phyloP scores from a whole-genome alignment of 208 protist genomes.

The Leishmania gerbilli region DNA sequence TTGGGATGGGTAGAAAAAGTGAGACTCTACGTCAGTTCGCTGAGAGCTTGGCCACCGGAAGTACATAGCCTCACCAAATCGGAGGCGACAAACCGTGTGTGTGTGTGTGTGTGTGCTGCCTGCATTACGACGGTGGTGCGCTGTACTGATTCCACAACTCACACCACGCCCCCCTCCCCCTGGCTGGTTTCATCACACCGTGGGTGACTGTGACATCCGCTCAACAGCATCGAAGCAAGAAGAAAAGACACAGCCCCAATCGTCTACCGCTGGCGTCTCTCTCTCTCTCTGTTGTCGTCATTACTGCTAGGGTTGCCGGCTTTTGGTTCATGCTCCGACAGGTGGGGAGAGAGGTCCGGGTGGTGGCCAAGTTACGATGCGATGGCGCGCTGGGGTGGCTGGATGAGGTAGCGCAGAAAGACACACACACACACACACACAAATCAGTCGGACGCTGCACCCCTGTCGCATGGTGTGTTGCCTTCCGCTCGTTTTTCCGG shows the following conservation, averaged over 20 bases:
- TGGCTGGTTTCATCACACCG: not conserved
- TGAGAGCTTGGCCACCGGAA: not conserved
- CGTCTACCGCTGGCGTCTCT: not conserved
- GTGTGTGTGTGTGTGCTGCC: not conserved
- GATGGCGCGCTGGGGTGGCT: not conserved
- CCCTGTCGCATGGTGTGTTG: not conserved
- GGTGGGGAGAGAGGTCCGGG: not conserved
- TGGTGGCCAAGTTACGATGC: not conserved
- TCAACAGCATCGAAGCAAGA: not conserved
- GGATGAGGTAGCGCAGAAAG: not conserved
- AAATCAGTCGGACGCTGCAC: not conserved
- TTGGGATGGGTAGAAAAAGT: not conserved
- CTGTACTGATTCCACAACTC: not conserved
- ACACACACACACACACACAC: not conserved
- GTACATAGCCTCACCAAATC: not conserved
- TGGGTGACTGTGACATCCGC: not conserved
- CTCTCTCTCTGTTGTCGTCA: not conserved
- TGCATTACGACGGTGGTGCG: not conserved
- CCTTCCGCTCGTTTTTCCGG: not conserved
- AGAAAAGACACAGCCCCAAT: not conserved
- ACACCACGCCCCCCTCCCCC: not conserved
- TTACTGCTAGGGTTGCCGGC: not conserved
- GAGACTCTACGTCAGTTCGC: not conserved
- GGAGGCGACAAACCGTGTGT: not conserved
- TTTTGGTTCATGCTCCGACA: not conserved